These are phyloP conservation scores for Rosa multiflora DNA, from an alignment of 306 rosid genomes.

Conservation along the genomic window DNA sequence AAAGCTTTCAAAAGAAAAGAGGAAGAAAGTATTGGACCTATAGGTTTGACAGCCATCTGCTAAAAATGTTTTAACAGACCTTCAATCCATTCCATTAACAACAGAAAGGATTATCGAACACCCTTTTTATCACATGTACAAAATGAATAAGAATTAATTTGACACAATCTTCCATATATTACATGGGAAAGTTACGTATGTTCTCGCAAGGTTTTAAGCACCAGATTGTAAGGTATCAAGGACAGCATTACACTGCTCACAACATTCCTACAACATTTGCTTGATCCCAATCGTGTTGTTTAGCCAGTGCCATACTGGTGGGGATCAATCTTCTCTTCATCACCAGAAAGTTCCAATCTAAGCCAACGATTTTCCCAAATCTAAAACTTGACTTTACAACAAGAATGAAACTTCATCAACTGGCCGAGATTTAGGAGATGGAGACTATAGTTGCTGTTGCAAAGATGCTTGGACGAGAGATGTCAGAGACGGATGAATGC, in stretches of 20 bases:
- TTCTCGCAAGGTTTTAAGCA: constrained; percentile 3
- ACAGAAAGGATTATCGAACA: not conserved
- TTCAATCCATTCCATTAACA: not conserved
- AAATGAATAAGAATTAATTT: not conserved
- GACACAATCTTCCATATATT: not conserved
- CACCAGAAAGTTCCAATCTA: not conserved
- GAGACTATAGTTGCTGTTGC: constrained; percentile 44
- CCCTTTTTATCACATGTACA: not conserved
- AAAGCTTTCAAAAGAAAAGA: too few relatives aligned
- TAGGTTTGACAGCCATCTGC: not conserved
- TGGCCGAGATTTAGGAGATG: constrained; percentile 16
- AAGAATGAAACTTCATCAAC: not conserved
- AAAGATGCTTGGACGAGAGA: constrained; percentile 75
- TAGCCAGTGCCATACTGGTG: not conserved
- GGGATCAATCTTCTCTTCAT: not conserved
- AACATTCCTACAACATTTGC: not conserved
- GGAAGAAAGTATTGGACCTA: too few relatives aligned
- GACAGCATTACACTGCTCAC: not conserved
- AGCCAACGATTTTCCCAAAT: not conserved
- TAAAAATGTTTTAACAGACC: not conserved
- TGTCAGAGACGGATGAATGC: constrained; percentile 90
- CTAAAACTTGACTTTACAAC: not conserved
- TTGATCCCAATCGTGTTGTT: not conserved
- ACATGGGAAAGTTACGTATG: not conserved
- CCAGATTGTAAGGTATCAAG: not conserved